Base-by-base conservation (phyloP, 2,329 filamentous ascomycete genomes). In the Orbilia ellipsospora region DNA sequence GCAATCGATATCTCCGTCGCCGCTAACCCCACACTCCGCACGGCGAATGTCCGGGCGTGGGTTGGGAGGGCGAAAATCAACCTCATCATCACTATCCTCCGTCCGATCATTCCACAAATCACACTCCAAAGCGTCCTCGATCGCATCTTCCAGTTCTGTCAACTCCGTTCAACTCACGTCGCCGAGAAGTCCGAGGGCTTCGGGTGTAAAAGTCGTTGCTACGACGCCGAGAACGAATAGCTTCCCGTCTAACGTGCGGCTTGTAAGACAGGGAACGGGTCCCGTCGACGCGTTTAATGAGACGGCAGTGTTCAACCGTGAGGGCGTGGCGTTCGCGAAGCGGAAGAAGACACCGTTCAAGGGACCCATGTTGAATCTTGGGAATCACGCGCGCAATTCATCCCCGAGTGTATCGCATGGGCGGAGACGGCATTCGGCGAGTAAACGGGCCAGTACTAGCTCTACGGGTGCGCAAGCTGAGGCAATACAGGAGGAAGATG, bases 121-220 rank as follows among this genome's bases (percentile, higher is more conserved):
- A 0, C 94, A 97, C 82, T 97, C 93, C 20, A 98, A 98, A 83
- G 93, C 95, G 0, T 96, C 92, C 0, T 97, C 93, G 0, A 74
- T 74, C 36, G 95, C 93, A 0, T 97, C 93, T 51, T 97, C 90
- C 0, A 88, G 88, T 2, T 86, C 87, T 2, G 87, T 89, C 16
- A 90, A 90, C 42, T 90, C 90, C 80, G 90, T 88, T 15, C 89
- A 88, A 0, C 84, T 88, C 59, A 87, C 87, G 51, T 83, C 87
- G 42, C 87, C 87, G 13, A 89, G 92, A 23, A 94, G 90, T 2
- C 94, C 95, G 0, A 93, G 97, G 81, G 88, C 92, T 78, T 96
- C 92, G 0, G 91, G 98, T 79, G 98, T 98, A 83, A 91, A 98
- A n/a, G 88, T 98, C 1, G 94, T 95, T 0, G 92, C 92, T 0